Evolutionary conservation across 2,329 filamentous ascomycete genomes (phyloP), one percentile per base, ranked within the genome.

Genomic region (Nemania serpens): DNA sequence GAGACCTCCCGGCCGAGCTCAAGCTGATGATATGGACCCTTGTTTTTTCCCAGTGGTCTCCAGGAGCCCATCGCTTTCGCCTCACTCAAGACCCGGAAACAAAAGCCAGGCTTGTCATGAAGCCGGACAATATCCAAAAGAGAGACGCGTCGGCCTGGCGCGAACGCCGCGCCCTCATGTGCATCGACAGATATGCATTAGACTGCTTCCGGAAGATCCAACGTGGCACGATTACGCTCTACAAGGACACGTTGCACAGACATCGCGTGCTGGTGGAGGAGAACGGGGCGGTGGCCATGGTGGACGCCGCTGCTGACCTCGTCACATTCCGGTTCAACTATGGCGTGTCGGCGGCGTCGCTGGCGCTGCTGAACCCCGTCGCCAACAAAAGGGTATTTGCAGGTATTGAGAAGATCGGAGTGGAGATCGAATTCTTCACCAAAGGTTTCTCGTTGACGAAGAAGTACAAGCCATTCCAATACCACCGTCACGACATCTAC

Each of bases 1-100:
- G n/a, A 10, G 29, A 42, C 2, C 61, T 73, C 1, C 67, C 69
- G 0, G 3, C 47, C 2, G 71, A 74, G 61, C 25, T 74, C 3
- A 71, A 69, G 50, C 12, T 64, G 17, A 55, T 57, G 43, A 56
- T 73, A 20, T 71, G 67, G 69, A n/a, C 61, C 5, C 6, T 54
- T 1, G 63, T 55, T 1, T 39, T 57, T 2, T 46, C 9, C 3
- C 43, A 62, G 17, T 29, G 25, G 25, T 7, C 25, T 1, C n/a
- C 48, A 0, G 66, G 65, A 0, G 66, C 68, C 18, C 69, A 73
- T 34, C 47, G 59, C 46, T 69, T 74, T 61, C 46, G 45, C 5
- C 17, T 71, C 4, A 2, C 1, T 11, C 17, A 33, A 9, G 2
- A 29, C 10, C 15, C 17, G 0, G 3, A 6, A 5, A 6, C 18